Base-by-base conservation (phyloP, 345 rosid species). In the Crucihimalaya himalaica region DNA sequence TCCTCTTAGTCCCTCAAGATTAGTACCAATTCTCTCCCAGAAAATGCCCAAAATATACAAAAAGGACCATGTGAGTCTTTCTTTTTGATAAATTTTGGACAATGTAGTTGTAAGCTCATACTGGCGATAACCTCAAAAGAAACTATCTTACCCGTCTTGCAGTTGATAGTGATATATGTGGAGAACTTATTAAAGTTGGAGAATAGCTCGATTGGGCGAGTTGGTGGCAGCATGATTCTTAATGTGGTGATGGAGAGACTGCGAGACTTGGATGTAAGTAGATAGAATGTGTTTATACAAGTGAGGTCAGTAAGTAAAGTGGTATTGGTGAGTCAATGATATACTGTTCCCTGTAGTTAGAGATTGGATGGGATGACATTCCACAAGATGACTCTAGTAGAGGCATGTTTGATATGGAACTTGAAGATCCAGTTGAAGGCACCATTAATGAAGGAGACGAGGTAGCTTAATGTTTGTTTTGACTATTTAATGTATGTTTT, bases 231-330 rank as follows among this genome's bases (percentile, higher is more conserved):
- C 75, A 74, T 80, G 62, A 83, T 94, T 83, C 87, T 94, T 23
- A 80, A 81, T 77, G 78, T 84, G 19, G 85, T 93, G 84, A 81
- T 91, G 79, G 94, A 89, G 78, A 74, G 88, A 82, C 76, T 93
- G 75, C 79, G 88, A 79, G 97, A 91, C 58, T 86, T 91, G 81
- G 98, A 91, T 81, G 97, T 93, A 80, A 89, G 98, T 82, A 21
- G 21, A 46, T 21, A 47, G 14, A 57, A 34, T 31, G 37, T 57
- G 19, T 37, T 18, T 63, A 14, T 13, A 66, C 56, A 25, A 54
- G 21, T 60, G 19, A 68, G 5, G 21, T 15, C 52, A 75, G 31
- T 39, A 25, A 19, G 57, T 64, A 57, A 31, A 16, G 2, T 71
- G 48, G 35, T 42, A 46, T 5, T 73, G 40, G 21, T 35, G 13